phyloP scores from a whole-genome alignment of 176 grass and related monocot genomes.

The Avena atlantica region DNA sequence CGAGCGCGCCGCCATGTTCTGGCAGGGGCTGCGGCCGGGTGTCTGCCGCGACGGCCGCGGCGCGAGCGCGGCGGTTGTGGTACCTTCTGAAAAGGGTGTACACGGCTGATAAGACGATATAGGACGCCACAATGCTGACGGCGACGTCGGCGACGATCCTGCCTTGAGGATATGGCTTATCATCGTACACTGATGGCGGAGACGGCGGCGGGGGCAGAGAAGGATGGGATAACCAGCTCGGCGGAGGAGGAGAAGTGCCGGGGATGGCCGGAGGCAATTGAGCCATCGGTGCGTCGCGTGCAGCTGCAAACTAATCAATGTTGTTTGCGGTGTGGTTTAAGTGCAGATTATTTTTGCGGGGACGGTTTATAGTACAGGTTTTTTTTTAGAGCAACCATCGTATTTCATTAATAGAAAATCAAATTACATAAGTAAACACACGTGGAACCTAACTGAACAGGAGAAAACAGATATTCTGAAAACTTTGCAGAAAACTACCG shows the following conservation, averaged over 20 bases:
- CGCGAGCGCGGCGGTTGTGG: background rate
- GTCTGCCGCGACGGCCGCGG: background rate
- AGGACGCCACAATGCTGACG: background rate
- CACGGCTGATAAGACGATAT: background rate
- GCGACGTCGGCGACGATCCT: background rate
- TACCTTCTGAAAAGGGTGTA: slow-evolving; percentile 17
- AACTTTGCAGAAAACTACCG: no score
- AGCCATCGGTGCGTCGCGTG: background rate
- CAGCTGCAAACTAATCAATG: background rate
- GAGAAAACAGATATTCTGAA: no score
- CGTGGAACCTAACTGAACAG: no score
- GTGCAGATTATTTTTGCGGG: no score
- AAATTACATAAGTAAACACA: no score
- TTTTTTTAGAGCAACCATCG: no score
- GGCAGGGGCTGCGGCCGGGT: background rate
- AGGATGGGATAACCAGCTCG: background rate
- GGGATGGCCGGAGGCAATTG: background rate
- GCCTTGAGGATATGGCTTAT: background rate
- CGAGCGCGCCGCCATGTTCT: background rate
- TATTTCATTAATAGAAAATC: no score
- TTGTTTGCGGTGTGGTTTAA: background rate
- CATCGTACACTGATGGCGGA: background rate
- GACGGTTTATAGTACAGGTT: no score
- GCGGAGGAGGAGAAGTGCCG: background rate
- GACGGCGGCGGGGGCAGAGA: background rate